Conservation (phyloP, 768 basidiomycete species). For the Exsudoporus frostii region DNA sequence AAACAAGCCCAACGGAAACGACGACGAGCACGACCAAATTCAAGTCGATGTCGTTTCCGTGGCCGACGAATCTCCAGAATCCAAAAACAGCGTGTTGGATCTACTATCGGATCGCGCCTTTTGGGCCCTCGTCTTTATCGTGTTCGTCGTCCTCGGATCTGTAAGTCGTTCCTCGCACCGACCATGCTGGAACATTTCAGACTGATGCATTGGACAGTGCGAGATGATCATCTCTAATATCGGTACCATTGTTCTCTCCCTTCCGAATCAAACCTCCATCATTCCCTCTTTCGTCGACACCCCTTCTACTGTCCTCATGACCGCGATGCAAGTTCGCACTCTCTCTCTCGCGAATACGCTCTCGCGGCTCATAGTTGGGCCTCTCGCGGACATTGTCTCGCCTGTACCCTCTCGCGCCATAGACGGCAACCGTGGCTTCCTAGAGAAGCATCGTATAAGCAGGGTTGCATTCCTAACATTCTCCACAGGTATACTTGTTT, state of each 20-base stretch:
- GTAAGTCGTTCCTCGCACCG: conserved; percentile 40
- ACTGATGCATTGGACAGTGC: conserved; percentile 38
- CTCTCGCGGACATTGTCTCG: conserved; percentile 69
- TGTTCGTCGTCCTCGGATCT: conserved; percentile 58
- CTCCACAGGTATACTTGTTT: conserved; percentile 45
- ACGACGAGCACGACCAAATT: conserved; percentile 10
- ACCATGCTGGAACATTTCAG: not conserved
- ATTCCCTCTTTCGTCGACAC: conserved; percentile 7
- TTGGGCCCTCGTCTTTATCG: conserved; percentile 57
- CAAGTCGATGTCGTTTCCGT: conserved; percentile 24
- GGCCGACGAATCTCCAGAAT: conserved; percentile 16
- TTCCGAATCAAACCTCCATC: conserved; percentile 37
- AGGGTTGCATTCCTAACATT: conserved; percentile 57
- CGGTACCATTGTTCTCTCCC: conserved; percentile 68
- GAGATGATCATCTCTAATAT: conserved; percentile 87
- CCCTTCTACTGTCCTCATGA: conserved; percentile 34
- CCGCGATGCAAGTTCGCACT: conserved; percentile 64
- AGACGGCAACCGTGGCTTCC: conserved; percentile 26
- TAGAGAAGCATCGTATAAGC: conserved; percentile 54
- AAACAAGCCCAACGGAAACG: conserved; percentile 18
- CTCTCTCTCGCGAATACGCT: conserved; percentile 70
- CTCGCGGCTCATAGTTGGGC: conserved; percentile 64
- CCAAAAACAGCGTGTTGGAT: conserved; percentile 33
- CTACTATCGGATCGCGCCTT: conserved; percentile 57
- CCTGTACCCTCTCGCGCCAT: conserved; percentile 49